Percentiles rank a stretch among this genome's conserved stretches.
Evolutionary conservation across 164 flowering plant genomes (phyloP).

Genomic region (Warburgia ugandensis): DNA sequence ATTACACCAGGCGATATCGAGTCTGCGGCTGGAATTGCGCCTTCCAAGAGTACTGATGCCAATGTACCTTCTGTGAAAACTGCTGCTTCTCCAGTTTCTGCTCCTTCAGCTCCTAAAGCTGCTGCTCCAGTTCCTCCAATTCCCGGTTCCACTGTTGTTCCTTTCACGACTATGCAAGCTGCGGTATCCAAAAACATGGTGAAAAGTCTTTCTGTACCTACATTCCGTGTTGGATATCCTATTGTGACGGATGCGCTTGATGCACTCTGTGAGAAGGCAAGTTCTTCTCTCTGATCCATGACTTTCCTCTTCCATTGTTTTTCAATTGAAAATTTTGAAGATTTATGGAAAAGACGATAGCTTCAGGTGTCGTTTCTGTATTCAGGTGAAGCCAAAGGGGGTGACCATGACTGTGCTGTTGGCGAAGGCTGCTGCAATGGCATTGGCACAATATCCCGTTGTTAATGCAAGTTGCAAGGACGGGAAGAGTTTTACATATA

Average conservation of each 20-base stretch:
- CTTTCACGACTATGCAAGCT: constrained; percentile 82
- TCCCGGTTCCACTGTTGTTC: constrained; percentile 59
- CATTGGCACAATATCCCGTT: constrained; percentile 86
- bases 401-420: constrained; percentile 90
- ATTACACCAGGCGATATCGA: constrained; percentile 75
- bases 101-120: constrained; percentile 17
- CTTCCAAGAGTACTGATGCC: constrained; percentile 21
- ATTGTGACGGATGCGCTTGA: constrained; percentile 75
- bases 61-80: constrained; percentile 21
- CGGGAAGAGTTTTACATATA: constrained; percentile 83
- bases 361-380: background rate
- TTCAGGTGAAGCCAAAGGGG: constrained; percentile 84
- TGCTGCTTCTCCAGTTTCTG: constrained; percentile 20
- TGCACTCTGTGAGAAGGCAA: constrained; percentile 75
- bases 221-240: constrained; percentile 88
- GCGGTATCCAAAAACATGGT: constrained; percentile 89
- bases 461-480: constrained; percentile 81
- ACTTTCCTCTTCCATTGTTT: background rate
- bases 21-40: constrained; percentile 65
- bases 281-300: background rate
- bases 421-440: constrained; percentile 86
- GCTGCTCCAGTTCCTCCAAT: constrained; percentile 20
- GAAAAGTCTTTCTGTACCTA: constrained; percentile 80
- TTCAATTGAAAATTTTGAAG: background rate
- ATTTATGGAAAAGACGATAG: background rate